A percentile compares a stretch with the other conserved stretches of the same genome.
These are phyloP conservation scores for Themeda triandra DNA, from an alignment of 176 grass and related monocot species.

Conservation along the genomic window DNA sequence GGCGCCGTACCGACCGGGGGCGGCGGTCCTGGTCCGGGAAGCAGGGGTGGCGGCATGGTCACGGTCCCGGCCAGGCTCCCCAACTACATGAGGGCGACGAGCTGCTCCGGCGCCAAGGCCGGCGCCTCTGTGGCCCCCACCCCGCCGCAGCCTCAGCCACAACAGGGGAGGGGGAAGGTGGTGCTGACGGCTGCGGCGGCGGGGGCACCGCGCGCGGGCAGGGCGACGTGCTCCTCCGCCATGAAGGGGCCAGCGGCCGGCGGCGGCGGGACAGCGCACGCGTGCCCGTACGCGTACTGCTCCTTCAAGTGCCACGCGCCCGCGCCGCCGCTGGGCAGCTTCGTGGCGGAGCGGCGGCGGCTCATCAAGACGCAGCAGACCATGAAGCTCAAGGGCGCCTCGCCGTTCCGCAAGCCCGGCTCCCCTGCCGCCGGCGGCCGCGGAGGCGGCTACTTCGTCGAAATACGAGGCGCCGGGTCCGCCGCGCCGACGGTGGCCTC, in stretches of 20 bases:
- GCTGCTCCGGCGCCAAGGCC: constrained; percentile 50
- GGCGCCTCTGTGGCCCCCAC: constrained; percentile 21
- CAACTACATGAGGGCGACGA: constrained; percentile 81
- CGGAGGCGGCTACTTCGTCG: constrained; percentile 46
- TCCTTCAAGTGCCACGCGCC: constrained; percentile 57
- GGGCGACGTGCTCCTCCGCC: constrained; percentile 70
- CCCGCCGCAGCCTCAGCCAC: constrained; percentile 1
- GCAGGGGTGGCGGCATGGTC: constrained; percentile 20
- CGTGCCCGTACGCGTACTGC: constrained; percentile 81
- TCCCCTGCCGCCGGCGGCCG: background rate
- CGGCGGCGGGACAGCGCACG: constrained; percentile 12
- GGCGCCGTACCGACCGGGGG: background rate
- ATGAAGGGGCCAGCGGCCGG: constrained; percentile 41
- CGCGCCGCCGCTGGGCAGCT: constrained; percentile 43
- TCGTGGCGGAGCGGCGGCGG: constrained; percentile 59
- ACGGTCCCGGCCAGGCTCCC: constrained; percentile 24
- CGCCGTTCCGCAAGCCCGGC: constrained; percentile 47
- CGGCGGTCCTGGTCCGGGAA: background rate
- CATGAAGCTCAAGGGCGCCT: constrained; percentile 72
- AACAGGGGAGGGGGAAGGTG: constrained; percentile 29
- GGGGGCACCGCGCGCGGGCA: constrained; percentile 26
- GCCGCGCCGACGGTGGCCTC: background rate
- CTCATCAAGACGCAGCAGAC: constrained; percentile 78
- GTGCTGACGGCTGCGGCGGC: constrained; percentile 7
- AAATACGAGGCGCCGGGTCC: constrained; percentile 38